Evolutionary conservation across 129 eudicot genomes (phyloP), one percentile per base, ranked within the genome.

Genomic region (Gnaphalium uliginosum): DNA sequence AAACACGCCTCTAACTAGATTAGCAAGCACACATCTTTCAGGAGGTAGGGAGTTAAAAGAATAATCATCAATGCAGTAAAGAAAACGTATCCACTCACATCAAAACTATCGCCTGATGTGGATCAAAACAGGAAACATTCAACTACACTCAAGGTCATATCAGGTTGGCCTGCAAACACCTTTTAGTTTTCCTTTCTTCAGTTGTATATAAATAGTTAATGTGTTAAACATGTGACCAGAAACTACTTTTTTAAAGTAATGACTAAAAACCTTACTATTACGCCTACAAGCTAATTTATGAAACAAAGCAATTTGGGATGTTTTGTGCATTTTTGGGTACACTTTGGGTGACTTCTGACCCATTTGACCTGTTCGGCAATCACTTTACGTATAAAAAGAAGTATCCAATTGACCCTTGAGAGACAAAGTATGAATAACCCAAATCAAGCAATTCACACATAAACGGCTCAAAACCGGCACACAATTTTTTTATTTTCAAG

Each of bases 11-110:
- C 48, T 41, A 41, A 41, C 48, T 1, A 10, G 48, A 8, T 41
- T 22, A 30, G 69, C 23, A 63, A 63, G 41, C 68, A 13, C 68
- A 23, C 15, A 19, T 66, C 71, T 19, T 66, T 37, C 37, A 66
- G 3, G n/a, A 33, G 4, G 54, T 11, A n/a, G 53, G 27, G 19
- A 37, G 71, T 66, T 66, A 9, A 66, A 37, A 30, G 3, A 37
- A 66, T 11, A 19, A 37, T 6, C 54, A 70, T 27, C 18, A 50
- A 26, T 50, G 41, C 2, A 10, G 60, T 27, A 46, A 51, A 26
- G 2, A 48, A 48, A 23, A 50, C 17, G 8, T 25, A 26, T 26
- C 24, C 7, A 43, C 35, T 46, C 21, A 24, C 25, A 50, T 14
- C 23, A 66, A 4, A 33, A 35, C 51, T 24, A 37, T 41, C 25